phyloP scores from a whole-genome alignment of 192 early-diverging fungal genomes.

The Phlyctochytrium arcticum region DNA sequence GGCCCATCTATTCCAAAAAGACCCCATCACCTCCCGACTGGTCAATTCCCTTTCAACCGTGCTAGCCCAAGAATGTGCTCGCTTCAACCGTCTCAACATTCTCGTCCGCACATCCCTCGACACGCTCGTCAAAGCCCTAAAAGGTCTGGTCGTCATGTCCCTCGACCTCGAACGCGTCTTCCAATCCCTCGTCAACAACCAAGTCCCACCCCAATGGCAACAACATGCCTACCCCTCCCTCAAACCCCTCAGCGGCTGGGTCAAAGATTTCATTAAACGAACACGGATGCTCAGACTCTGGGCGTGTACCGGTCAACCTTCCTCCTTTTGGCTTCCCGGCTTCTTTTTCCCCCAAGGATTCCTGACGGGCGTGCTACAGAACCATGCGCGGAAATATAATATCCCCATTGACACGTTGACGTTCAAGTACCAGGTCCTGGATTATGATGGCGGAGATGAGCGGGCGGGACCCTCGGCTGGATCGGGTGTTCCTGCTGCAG shows the following conservation, averaged over 20 bases:
- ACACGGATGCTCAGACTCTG: slow-evolving; percentile 39
- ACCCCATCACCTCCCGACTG: slow-evolving; percentile 49
- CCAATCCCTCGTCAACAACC: slow-evolving; percentile 51
- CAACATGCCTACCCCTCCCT: slow-evolving; percentile 52
- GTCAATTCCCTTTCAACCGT: slow-evolving; percentile 56
- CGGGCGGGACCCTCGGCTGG: neutral
- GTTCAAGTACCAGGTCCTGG: slow-evolving; percentile 47
- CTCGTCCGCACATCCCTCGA: slow-evolving; percentile 43
- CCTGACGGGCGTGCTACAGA: slow-evolving; percentile 58
- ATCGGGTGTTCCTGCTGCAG: too few relatives aligned
- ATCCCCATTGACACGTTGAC: slow-evolving; percentile 55
- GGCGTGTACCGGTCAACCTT: slow-evolving; percentile 50
- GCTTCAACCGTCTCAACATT: slow-evolving; percentile 52
- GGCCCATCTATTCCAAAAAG: slow-evolving; percentile 47
- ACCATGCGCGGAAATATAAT: slow-evolving; percentile 55
- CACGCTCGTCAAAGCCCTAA: slow-evolving; percentile 51
- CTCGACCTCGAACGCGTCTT: slow-evolving; percentile 54
- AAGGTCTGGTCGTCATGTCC: slow-evolving; percentile 61
- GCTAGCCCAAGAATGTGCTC: slow-evolving; percentile 44
- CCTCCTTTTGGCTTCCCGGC: slow-evolving; percentile 57
- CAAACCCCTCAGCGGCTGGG: slow-evolving; percentile 54
- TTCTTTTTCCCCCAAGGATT: slow-evolving; percentile 69
- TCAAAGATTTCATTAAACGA: slow-evolving; percentile 52
- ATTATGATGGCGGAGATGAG: slow-evolving; percentile 40
- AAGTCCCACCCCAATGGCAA: slow-evolving; percentile 52